Conservation (phyloP, 495 filamentous ascomycete genomes). For the Penicillium goetzii region DNA sequence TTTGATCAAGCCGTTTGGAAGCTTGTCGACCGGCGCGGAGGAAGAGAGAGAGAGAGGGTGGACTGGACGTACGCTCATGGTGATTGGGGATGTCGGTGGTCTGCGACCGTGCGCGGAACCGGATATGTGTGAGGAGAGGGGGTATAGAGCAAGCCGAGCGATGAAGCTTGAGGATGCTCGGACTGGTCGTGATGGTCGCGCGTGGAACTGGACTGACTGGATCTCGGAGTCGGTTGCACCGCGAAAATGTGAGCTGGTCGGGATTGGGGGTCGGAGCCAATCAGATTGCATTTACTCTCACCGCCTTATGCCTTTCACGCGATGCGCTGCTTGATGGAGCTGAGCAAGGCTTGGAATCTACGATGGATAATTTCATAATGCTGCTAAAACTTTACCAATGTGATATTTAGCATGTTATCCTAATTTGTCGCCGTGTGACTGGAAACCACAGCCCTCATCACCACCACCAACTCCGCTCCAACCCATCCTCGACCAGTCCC, state of each 20-base stretch:
- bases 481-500: background rate
- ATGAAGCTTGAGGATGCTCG: conserved; percentile 17
- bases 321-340: background rate
- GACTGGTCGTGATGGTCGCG: conserved; percentile 24
- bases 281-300: conserved; percentile 23
- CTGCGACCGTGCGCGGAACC: background rate
- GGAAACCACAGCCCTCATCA: background rate
- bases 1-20: conserved; percentile 8
- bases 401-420: background rate
- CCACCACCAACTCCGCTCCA: background rate
- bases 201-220: conserved; percentile 19
- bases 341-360: background rate
- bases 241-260: conserved; percentile 46
- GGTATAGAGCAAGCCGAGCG: conserved; percentile 13
- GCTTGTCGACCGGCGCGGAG: conserved; percentile 20
- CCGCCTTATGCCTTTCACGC: conserved; percentile 27
- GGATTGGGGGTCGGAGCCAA: conserved; percentile 31
- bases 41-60: conserved; percentile 1
- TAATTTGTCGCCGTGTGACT: background rate
- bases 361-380: background rate
- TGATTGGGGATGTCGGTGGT: conserved; percentile 14
- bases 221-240: conserved; percentile 25
- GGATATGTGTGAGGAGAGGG: background rate
- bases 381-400: background rate
- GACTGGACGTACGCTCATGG: conserved; percentile 46